Conservation (phyloP, 2,329 filamentous ascomycete species). For the Penicillium sp. region DNA sequence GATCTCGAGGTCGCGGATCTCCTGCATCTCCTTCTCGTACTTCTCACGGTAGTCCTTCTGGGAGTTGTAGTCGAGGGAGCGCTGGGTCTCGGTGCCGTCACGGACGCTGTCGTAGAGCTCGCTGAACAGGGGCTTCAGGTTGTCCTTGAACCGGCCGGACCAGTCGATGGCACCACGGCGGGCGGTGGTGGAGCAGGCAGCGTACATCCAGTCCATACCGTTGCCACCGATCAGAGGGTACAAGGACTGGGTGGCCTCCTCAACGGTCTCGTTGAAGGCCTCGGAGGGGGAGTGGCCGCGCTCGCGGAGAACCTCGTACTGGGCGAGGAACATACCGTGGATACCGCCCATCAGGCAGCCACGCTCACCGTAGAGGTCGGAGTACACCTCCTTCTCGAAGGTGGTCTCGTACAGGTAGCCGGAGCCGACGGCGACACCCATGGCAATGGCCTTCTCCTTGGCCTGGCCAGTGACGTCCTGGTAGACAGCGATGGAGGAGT, state of each 20-base stretch:
- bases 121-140: conserved; percentile 98
- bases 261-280: conserved; percentile 99
- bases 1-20: conserved; percentile 97
- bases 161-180: conserved; percentile 98
- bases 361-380: conserved; percentile 98
- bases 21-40: conserved; percentile 97
- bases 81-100: conserved; percentile 88
- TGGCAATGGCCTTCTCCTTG: conserved; percentile 93
- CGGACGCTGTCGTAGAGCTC: conserved; percentile 89
- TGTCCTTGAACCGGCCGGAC: conserved; percentile 95
- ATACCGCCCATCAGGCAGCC: conserved; percentile 99
- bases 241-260: conserved; percentile 96
- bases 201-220: conserved; percentile 99
- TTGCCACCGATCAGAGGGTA: conserved; percentile 96
- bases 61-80: conserved; percentile 95
- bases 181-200: conserved; percentile 97
- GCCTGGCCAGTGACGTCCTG: conserved; percentile 98
- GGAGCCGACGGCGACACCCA: conserved; percentile 93
- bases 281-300: conserved; percentile 94
- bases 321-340: conserved; percentile 99
- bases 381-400: conserved; percentile 99
- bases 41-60: conserved; percentile 93
- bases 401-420: conserved; percentile 99
- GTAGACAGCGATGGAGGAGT: conserved; percentile 97
- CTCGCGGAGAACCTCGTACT: conserved; percentile 99